These are phyloP conservation scores for Ambrosia hybrid DNA, from an alignment of 140 eudicot species.

Conservation along the genomic window DNA sequence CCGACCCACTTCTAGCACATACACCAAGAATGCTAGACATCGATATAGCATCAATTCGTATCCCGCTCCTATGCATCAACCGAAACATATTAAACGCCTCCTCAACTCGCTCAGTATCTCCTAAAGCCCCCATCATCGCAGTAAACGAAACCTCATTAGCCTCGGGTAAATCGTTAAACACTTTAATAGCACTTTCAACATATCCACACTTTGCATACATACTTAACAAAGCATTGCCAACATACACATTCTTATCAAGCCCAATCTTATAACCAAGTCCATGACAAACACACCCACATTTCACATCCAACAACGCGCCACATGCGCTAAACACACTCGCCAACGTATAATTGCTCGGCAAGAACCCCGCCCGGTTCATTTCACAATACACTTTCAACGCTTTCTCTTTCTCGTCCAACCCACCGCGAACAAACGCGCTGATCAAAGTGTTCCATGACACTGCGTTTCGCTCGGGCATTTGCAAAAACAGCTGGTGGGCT, in stretches of 20 bases:
- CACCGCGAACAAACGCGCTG: constrained; percentile 54
- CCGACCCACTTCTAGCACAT: constrained; percentile 46
- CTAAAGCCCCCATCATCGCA: constrained; percentile 66
- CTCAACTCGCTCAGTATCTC: constrained; percentile 50
- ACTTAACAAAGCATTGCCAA: constrained; percentile 67
- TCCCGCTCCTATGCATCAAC: constrained; percentile 52
- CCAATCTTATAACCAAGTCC: constrained; percentile 65
- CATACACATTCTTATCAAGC: constrained; percentile 60
- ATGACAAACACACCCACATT: constrained; percentile 60
- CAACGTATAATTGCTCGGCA: constrained; percentile 69
- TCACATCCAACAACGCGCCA: constrained; percentile 48
- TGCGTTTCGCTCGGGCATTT: constrained; percentile 67
- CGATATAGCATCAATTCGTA: constrained; percentile 58
- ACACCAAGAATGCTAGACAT: constrained; percentile 70
- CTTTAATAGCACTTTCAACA: constrained; percentile 42
- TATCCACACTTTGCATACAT: constrained; percentile 72
- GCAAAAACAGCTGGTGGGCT: constrained; percentile 52
- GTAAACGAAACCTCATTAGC: constrained; percentile 85
- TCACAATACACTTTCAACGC: constrained; percentile 52
- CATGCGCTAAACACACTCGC: constrained; percentile 85
- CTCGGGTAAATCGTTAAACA: constrained; percentile 59
- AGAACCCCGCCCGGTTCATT: constrained; percentile 56
- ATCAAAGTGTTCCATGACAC: constrained; percentile 85
- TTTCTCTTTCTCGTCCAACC: constrained; percentile 31
- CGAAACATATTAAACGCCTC: constrained; percentile 65